phyloP scores from a whole-genome alignment of 495 filamentous ascomycete genomes.

The Aspergillus saccharolyticus region DNA sequence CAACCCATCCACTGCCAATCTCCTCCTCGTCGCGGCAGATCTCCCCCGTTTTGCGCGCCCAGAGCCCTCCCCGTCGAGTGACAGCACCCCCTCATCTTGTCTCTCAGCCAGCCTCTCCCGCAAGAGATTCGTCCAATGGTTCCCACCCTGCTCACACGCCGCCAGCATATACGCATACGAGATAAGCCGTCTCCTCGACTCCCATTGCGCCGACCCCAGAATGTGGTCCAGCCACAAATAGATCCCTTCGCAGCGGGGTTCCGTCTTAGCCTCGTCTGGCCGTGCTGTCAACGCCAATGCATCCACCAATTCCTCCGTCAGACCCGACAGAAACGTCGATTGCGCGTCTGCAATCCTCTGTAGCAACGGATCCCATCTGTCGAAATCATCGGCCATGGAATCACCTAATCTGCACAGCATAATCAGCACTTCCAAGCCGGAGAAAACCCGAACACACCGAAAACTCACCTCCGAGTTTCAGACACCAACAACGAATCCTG shows the following conservation, averaged over 20 bases:
- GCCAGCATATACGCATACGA: constrained; percentile 31
- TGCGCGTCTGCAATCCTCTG: constrained; percentile 26
- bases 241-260: constrained; percentile 26
- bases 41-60: not conserved
- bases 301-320: constrained; percentile 36
- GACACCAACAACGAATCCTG: constrained; percentile 27
- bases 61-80: not conserved
- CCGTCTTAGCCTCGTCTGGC: constrained; percentile 12
- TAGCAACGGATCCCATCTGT: constrained; percentile 35
- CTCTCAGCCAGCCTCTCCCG: constrained; percentile 13
- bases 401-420: constrained; percentile 26
- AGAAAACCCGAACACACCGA: not conserved
- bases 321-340: constrained; percentile 28
- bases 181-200: constrained; percentile 20
- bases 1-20: not conserved
- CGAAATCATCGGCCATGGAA: constrained; percentile 25
- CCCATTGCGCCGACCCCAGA: constrained; percentile 32
- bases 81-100: constrained; percentile 2
- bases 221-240: constrained; percentile 43
- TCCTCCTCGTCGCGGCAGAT: not conserved
- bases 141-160: constrained; percentile 29
- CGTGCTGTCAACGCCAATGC: constrained; percentile 23
- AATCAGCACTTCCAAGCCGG: not conserved
- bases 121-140: constrained; percentile 30
- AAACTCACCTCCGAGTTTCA: constrained; percentile 29